Base-by-base conservation (phyloP, 2,329 filamentous ascomycete species). In the Pseudodiploospora longispora region DNA sequence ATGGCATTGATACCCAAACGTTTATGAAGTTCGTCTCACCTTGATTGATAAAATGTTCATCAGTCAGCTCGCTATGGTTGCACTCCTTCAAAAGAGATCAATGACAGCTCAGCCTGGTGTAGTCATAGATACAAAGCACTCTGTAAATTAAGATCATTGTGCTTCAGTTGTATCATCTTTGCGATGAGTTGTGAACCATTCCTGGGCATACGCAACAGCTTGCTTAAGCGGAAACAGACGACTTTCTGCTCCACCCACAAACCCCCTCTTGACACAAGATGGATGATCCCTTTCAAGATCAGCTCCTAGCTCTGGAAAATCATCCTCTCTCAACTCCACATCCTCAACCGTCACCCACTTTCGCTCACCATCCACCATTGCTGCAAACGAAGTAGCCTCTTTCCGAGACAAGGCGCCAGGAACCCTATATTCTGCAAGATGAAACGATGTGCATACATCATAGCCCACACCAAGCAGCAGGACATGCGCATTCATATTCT, bases 391-490 rank as follows among this genome's bases (percentile, higher is more conserved):
- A 27, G 44, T 45, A 6, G 29, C n/a, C 10, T 33, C 38, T n/a
- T 12, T n/a, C n/a, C 37, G 43, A 19, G 19, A 19, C 19, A 19
- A 19, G 3, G 42, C 28, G 4, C 30, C 28, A 8, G 27, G 6
- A 28, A 43, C 12, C 12, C 48, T 42, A 35, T 48, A 48, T 27
- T 52, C 48, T 6, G 48, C 48, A 2, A 52, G 40, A 28, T 52
- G 50, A 37, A 52, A 45, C 10, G 39, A 31, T 12, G 50, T 50
- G 36, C 50, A 52, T 12, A 31, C 41, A 29, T 50, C 43, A 27
- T 37, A 51, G 19, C 47, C 47, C 4, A 46, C 44, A 6, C 49
- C 49, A 9, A 51, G 6, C 8, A 51, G 27, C 30, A 51, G 33
- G 3, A 51, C 40, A 6, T 45, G 41, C 28, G 49, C 49, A 10